Evolutionary conservation across 306 rosid genomes (phyloP).

Genomic region (Hippophae tibetana): DNA sequence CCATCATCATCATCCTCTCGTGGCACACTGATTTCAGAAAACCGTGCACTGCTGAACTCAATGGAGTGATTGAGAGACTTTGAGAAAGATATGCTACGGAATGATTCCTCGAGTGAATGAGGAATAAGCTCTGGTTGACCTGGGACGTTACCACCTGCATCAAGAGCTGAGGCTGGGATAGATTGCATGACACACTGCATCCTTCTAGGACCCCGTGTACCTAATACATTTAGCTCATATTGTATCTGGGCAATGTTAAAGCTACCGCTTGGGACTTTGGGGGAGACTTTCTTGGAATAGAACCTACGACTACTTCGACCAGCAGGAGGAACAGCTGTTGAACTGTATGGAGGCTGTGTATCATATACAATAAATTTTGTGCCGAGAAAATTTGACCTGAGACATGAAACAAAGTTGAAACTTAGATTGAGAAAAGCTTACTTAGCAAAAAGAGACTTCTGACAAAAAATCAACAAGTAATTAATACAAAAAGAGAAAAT

Average conservation of each 20-base stretch:
- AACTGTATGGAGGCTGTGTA: constrained; percentile 64
- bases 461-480: constrained; percentile 40
- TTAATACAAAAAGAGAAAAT: not conserved
- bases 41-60: constrained; percentile 69
- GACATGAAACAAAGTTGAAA: not conserved
- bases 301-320: constrained; percentile 76
- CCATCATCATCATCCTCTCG: constrained; percentile 33
- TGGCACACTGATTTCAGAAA: constrained; percentile 54
- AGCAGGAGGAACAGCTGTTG: constrained; percentile 47
- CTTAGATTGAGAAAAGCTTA: constrained; percentile 27
- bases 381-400: constrained; percentile 93
- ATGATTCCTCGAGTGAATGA: constrained; percentile 55
- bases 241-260: constrained; percentile 85
- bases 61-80: constrained; percentile 52
- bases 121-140: constrained; percentile 49
- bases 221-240: constrained; percentile 80
- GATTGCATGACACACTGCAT: constrained; percentile 91
- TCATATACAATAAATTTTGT: constrained; percentile 81
- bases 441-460: constrained; percentile 51
- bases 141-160: constrained; percentile 63
- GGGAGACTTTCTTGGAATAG: constrained; percentile 80
- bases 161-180: constrained; percentile 66
- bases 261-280: constrained; percentile 87
- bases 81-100: constrained; percentile 39
- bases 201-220: constrained; percentile 91